Percentiles rank a stretch among this genome's conserved stretches.
Conservation (phyloP, 1,284 basidiomycete species). For the Apiotrichum laibachii region DNA sequence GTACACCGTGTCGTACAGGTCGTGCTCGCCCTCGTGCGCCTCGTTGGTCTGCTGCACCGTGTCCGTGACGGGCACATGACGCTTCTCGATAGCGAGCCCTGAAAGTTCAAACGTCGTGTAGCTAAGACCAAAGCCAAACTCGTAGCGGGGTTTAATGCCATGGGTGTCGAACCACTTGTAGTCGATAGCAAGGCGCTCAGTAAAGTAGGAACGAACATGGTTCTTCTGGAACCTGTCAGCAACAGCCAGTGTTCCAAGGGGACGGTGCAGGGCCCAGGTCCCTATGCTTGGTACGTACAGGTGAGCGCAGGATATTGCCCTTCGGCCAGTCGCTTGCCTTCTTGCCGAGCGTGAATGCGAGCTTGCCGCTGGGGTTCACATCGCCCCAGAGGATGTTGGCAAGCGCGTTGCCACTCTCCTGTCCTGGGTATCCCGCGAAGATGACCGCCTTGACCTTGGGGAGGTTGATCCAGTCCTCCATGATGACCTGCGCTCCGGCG, state of each 20-base stretch:
- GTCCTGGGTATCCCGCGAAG: conserved; percentile 72
- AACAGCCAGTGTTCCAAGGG: background rate
- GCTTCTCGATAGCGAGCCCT: conserved; percentile 31
- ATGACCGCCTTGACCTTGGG: conserved; percentile 64
- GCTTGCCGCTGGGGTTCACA: conserved; percentile 68
- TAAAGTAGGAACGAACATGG: conserved; percentile 34
- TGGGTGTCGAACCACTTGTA: conserved; percentile 54
- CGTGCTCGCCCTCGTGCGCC: conserved; percentile 36
- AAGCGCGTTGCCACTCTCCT: conserved; percentile 63
- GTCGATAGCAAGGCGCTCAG: conserved; percentile 52
- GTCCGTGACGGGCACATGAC: conserved; percentile 27
- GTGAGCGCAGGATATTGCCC: conserved; percentile 43
- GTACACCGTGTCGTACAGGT: conserved; percentile 48
- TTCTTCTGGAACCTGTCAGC: conserved; percentile 12
- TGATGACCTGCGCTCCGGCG: conserved; percentile 54
- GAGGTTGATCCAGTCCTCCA: conserved; percentile 48
- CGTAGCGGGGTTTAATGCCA: conserved; percentile 51
- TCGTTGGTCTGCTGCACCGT: conserved; percentile 53
- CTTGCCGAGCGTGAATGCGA: conserved; percentile 58
- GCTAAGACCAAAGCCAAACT: conserved; percentile 54
- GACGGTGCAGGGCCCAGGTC: conserved; percentile 6
- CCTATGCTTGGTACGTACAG: conserved; percentile 26
- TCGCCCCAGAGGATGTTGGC: conserved; percentile 75
- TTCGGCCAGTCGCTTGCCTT: conserved; percentile 50
- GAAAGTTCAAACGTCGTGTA: conserved; percentile 52